Evolutionary conservation across 225 moss, liverwort and hornwort genomes (phyloP).

Genomic region (Physcomitrellopsis africana): DNA sequence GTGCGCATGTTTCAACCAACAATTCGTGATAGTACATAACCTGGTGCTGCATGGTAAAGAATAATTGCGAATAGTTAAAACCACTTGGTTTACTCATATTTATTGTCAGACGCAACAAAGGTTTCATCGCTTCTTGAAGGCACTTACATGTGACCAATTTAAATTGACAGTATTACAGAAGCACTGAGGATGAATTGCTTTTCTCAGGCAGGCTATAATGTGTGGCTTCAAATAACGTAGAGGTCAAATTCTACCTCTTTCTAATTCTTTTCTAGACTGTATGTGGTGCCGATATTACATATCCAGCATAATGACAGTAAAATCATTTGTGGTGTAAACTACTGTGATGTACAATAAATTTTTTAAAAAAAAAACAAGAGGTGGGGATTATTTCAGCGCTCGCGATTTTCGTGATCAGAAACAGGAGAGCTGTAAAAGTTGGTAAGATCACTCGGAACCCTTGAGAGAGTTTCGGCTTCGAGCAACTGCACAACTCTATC

Average conservation of each 20-base stretch:
- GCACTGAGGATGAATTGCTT: no score
- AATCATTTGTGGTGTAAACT: constrained; percentile 14
- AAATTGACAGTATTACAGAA: no score
- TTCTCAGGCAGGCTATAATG: no score
- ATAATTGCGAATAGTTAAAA: no score
- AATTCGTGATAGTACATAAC: no score
- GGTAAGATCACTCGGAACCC: constrained; percentile 79
- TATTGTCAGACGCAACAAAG: no score
- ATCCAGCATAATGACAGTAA: background rate
- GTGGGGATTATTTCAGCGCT: constrained; percentile 31
- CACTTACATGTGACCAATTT: no score
- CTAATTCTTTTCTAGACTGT: background rate
- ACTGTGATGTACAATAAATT: constrained; percentile 32
- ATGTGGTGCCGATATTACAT: background rate
- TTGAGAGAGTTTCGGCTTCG: constrained; percentile 70
- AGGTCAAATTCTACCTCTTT: background rate
- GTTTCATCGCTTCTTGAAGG: no score
- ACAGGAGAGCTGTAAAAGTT: constrained; percentile 55
- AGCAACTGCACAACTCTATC: constrained; percentile 79
- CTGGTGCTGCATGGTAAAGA: no score
- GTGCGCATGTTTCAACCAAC: no score
- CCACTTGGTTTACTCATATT: no score
- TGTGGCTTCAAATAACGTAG: background rate
- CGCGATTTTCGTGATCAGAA: constrained; percentile 47
- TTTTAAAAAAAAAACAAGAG: background rate